Base-by-base conservation (phyloP, 495 filamentous ascomycete genomes). In the Penicillium roqueforti region DNA sequence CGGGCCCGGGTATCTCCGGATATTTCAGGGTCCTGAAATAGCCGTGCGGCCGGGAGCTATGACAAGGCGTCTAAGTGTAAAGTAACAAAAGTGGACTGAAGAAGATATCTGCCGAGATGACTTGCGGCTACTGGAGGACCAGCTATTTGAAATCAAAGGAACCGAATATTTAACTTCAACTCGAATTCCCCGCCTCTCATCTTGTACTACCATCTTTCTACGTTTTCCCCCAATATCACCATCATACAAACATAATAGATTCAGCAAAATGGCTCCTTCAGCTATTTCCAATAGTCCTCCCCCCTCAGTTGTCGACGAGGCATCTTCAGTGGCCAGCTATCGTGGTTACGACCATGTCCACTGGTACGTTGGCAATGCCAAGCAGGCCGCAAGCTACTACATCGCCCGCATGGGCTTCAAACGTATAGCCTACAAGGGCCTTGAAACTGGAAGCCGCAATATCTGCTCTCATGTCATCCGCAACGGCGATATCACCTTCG, bases 331-430 rank as follows among this genome's bases (percentile, higher is more conserved):
- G 18, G 62, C 80, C 51, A 81, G 79, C 63, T 93, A 91, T 72
- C 80, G 80, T 22, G 90, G 89, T 66, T 96, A 95, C 62, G 87
- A 93, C 73, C 87, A 95, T 65, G 78, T 95, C 42, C 86, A 87
- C 62, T 96, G 91, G 91, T 96, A 88, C 68, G 92, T 97, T 6
- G 90, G 90, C 60, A 97, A 97, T 70, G 92, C 92, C 61, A 96
- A 96, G 73, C 91, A 95, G 78, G 88, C 88, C 0, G 90, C 89
- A 38, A 79, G 83, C 45, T 95, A 86, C 76, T 96, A 93, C 73
- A 86, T 86, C 66, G 85, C 86, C 9, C 85, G 87, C 55, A 86
- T 95, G 76, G 90, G 89, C 37, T 95, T 96, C 78, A 73, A 77
- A 53, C 83, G 80, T 1, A 67, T 95, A 45, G 92, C 92, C 52